Evolutionary conservation across 257 asterid genomes (phyloP), one percentile per base, ranked within the genome.

Genomic region (Solanum sejunctum): DNA sequence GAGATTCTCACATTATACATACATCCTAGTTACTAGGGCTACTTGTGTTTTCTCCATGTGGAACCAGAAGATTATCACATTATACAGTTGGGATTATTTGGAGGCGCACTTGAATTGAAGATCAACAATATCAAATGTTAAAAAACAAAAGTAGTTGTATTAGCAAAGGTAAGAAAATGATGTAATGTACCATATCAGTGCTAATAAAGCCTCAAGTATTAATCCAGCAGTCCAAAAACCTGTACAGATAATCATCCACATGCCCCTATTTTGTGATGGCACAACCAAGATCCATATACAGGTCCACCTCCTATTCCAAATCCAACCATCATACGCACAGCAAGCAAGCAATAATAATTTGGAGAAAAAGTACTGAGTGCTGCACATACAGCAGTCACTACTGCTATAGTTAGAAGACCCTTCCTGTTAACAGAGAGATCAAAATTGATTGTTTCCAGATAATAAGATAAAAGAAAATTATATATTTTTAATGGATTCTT

Each of bases 301-400:
- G 95, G 95, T 49, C 95, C 96, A 84, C 98, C 97, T 32, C 98
- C 98, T 36, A 91, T 84, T 73, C 97, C 98, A 85, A 90, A 87
- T 84, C 97, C 98, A 85, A 90, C 96, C 78, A 94, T 73, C 89
- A 86, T 84, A 20, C 96, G 93, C 15, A 88, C 86, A 80, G 88
- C 7, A 83, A 94, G 69, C 90, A 95, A 81, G 12, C 86, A 87
- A 54, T 73, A 18, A 70, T 92, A 95, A 85, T 93, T 91, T 10
- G 93, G 90, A 84, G 98, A 91, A 75, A 92, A 87, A 36, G 93
- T 86, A 86, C 97, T 91, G 8, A 94, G 87, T 66, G 92, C 64
- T 28, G 92, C 92, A 83, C 88, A 91, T 84, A 89, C 77, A 86
- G 94, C 87, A 52, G 95, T 91, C 84, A 92, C 94, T 49, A 84